Base-by-base conservation (phyloP, 179 eudicot genomes). In the Nepenthes alata region DNA sequence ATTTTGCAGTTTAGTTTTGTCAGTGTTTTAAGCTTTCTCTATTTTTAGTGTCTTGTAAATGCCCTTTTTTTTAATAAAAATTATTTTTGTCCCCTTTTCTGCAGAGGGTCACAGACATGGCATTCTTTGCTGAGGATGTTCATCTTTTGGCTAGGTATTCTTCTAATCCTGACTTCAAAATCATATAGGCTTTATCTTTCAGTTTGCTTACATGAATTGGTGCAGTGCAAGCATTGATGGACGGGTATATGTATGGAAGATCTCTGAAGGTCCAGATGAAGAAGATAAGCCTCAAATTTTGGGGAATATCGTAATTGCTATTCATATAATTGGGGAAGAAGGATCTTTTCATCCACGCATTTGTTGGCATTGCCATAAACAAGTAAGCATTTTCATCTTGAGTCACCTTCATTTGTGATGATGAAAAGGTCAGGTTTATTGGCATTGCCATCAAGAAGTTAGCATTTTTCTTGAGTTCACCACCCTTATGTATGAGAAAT, bases 281-380 rank as follows among this genome's bases (percentile, higher is more conserved):
- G 97, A 93, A 57, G 88, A 83, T 57, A 89, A 93, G 76, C 85
- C 89, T 39, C 89, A 85, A 76, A 93, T 93, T 49, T 83, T 87
- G 37, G 97, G 89, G 68, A 76, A 74, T 63, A 76, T 83, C 48
- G 80, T 87, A 53, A 68, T 87, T 70, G 93, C 98, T 38, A 63
- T 93, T 72, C 87, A 93, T 73, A 78, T 93, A 61, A 69, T 71
- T 60, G 93, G 97, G 37, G 86, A 77, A 50, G 91, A 84, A 75
- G 91, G 82, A 61, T 74, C 87, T 76, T 77, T 93, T 64, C 97
- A 79, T 75, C 97, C 97, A 6, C 82, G 95, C 62, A 87, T 93
- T 77, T 89, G 98, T 78, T 93, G 99, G 99, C 99, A 94, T 70
- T 85, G 94, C 61, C 97, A 94, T 78, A 93, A 93, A 74, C 98